phyloP scores from a whole-genome alignment of 2,329 filamentous ascomycete species.

The Trichoderma afroharzianum region DNA sequence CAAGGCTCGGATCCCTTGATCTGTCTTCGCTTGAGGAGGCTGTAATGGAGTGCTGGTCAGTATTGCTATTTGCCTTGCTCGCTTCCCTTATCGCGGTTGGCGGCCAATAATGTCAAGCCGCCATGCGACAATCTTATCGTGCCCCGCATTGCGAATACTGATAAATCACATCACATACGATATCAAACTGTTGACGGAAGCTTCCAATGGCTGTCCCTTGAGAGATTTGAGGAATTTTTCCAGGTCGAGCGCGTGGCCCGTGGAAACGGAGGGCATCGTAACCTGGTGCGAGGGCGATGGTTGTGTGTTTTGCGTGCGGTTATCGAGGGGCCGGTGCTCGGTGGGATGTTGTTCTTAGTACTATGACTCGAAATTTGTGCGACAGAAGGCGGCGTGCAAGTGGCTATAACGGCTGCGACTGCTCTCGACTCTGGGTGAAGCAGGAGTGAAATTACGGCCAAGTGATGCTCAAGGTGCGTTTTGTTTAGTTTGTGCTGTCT shows the following conservation, averaged over 20 bases:
- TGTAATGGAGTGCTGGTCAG: constrained; percentile 33
- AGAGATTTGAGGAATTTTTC: constrained; percentile 75
- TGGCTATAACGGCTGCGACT: background rate
- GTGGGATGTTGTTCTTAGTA: background rate
- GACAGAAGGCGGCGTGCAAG: background rate
- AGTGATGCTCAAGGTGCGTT: background rate
- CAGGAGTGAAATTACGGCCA: background rate
- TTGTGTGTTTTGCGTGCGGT: background rate
- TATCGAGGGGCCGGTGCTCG: constrained; percentile 8
- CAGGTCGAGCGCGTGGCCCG: constrained; percentile 63
- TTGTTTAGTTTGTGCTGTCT: background rate
- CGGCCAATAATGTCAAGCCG: background rate
- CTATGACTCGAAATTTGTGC: constrained; percentile 15
- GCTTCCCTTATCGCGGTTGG: background rate
- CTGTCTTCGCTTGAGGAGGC: constrained; percentile 84
- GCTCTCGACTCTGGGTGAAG: background rate
- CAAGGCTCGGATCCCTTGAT: constrained; percentile 85
- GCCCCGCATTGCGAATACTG: constrained; percentile 17
- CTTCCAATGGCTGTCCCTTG: constrained; percentile 71
- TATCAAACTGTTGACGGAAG: constrained; percentile 77
- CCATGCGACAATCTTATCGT: constrained; percentile 4
- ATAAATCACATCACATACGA: constrained; percentile 54
- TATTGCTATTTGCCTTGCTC: background rate
- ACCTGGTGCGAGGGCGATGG: background rate
- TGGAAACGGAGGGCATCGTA: constrained; percentile 35